Base-by-base conservation (phyloP, 1,284 basidiomycete genomes). In the Athelia sp. region DNA sequence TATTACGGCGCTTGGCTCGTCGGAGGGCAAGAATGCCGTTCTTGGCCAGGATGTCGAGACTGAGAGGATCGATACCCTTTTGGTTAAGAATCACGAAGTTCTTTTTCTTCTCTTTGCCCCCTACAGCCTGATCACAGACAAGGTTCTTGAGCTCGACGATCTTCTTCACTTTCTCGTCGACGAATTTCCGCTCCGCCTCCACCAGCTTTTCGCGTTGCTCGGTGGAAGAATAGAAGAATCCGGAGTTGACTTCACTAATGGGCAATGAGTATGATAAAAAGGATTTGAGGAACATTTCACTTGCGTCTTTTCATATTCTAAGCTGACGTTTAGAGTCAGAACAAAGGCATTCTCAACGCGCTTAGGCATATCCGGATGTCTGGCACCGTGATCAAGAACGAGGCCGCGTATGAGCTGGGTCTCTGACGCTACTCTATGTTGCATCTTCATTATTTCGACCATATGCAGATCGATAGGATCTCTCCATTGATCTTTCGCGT, bases 391-490 rank as follows among this genome's bases (percentile, higher is more conserved):
- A 69, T 92, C 89, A 61, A 99, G 77, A 44, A 99, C 97, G 50
- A 99, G 78, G 47, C 97, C 97, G 58, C 91, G 88, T 59, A 99
- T 77, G 46, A 99, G 83, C 67, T 97, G 90, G n/a, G 97, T 99
- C 71, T 99, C 97, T 42, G 93, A 94, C 52, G 97, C 94, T 47
- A 90, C 95, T 63, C 94, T 88, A 75, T 99, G 97, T 70, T 98
- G 96, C 97, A 99, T 99, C 78, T 99, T 99, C 96, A 99, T 99
- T 60, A 99, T 87, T 71, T 99, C 97, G 50, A 99, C 79, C 97
- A 99, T 99, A 74, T 99, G 96, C 55, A 99, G 74, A 73, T 99
- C 97, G 64, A 99, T 97, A 43, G 95, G 94, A 60, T 93, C 84
- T 49, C 78, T 78, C 74, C 81, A 87, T 59, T 85, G 81, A 57